Evolutionary conservation across 2,329 filamentous ascomycete genomes (phyloP).

Genomic region (Aspergillus sp.): DNA sequence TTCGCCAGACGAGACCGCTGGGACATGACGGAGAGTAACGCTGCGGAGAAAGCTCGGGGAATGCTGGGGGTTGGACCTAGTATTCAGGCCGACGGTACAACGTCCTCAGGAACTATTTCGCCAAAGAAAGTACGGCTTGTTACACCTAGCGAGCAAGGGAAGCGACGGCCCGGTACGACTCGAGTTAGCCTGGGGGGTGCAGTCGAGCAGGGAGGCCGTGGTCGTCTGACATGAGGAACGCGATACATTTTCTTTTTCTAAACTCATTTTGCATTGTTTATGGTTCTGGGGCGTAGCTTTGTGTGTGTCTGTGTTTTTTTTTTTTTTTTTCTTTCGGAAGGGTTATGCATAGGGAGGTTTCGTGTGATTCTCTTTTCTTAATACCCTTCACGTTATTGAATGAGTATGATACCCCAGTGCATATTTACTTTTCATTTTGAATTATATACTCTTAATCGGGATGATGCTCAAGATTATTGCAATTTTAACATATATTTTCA

Average conservation of each 20-base stretch:
- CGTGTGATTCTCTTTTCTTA: no score
- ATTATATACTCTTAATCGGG: no score
- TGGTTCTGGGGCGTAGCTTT: neutral
- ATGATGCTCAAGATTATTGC: no score
- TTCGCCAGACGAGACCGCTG: slow-evolving; percentile 41
- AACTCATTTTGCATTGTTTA: neutral
- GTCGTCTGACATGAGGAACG: neutral
- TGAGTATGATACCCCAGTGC: no score
- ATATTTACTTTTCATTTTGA: no score
- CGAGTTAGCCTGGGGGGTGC: slow-evolving; percentile 15
- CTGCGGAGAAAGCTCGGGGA: slow-evolving; percentile 40
- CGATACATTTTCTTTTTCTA: neutral
- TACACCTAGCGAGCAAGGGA: slow-evolving; percentile 37
- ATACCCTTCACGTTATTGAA: no score
- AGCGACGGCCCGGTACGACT: slow-evolving; percentile 12
- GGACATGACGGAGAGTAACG: slow-evolving; percentile 39
- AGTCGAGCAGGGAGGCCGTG: slow-evolving; percentile 4
- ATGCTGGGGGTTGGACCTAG: slow-evolving; percentile 32
- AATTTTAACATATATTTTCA: no score
- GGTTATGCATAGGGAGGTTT: no score
- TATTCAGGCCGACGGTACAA: slow-evolving; percentile 9
- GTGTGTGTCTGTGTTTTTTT: no score
- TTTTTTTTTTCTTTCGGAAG: no score
- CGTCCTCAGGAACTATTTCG: slow-evolving; percentile 30
- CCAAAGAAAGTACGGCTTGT: slow-evolving; percentile 41